Base-by-base conservation (phyloP, 805 yeast species). In the Candida quercuum region DNA sequence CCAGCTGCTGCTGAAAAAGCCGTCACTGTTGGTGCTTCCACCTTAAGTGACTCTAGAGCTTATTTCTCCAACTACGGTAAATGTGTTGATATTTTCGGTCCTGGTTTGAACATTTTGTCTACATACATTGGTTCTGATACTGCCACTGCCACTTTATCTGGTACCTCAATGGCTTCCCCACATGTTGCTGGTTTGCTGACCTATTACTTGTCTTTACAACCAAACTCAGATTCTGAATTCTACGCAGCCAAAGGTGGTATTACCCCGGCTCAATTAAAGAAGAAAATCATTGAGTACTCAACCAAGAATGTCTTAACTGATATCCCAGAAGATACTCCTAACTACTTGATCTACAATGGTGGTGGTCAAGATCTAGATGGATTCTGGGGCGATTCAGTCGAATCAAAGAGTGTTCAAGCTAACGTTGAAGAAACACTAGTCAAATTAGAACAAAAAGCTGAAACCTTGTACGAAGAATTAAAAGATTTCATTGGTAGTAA, bases 141-240 rank as follows among this genome's bases (percentile, higher is more conserved):
- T 37, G 85, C 88, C 30, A 82, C 91, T 48, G 88, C 93, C 32
- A 76, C 86, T 28, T 70, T 85, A 59, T 84, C 95, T 27, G 99
- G 99, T 65, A 91, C 97, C 10, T 91, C 98, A 13, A 91, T 91
- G 99, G 96, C 98, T 17, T 84, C 97, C 27, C 98, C 99, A 32
- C 96, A 88, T 57, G 89, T 89, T 50, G 81, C 88, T 42, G 99
- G 99, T 51, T 72, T 91, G 60, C 77, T 88, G 56, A 76, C 96
- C 8, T 91, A 91, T 72, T 91, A 77, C 67, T 69, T 89, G 59
- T 82, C 95, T 6, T 74, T 88, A 62, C 86, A 84, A 66, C 95
- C 96, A 48, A 82, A 74, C 32, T 60, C 78, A 12, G 76, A 71
- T 34, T 80, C 88, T 36, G 77, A 76, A 57, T 84, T 73, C 57